Conservation (phyloP, 2,329 filamentous ascomycete genomes). For the Aspergillus carbonarius region DNA sequence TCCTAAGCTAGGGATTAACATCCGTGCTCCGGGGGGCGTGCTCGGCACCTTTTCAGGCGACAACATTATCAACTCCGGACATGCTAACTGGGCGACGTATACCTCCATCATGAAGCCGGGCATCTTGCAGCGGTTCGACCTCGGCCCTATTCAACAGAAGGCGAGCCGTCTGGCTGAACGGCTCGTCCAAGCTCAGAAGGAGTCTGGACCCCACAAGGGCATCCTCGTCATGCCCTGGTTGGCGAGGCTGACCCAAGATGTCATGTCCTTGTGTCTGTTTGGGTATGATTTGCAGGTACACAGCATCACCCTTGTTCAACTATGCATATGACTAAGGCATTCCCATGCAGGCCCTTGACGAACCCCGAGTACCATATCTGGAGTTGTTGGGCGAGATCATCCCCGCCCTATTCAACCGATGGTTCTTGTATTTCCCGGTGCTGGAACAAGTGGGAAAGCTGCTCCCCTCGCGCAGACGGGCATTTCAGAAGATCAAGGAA, state of each 20-base stretch:
- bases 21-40: not conserved
- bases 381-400: not conserved
- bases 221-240: not conserved
- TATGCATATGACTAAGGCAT: not conserved
- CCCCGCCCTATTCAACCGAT: not conserved
- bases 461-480: not conserved
- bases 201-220: not conserved
- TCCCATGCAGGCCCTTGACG: not conserved
- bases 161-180: not conserved
- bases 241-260: not conserved
- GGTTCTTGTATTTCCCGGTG: not conserved
- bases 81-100: not conserved
- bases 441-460: not conserved
- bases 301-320: not conserved
- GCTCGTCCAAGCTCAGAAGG: not conserved
- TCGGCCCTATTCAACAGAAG: not conserved
- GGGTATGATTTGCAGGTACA: not conserved
- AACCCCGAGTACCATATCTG: not conserved
- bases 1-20: not conserved
- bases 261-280: not conserved
- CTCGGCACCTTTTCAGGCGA: not conserved
- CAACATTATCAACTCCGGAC: not conserved
- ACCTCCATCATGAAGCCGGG: constrained; percentile 6
- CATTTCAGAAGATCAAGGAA: not conserved
- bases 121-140: not conserved